Base-by-base conservation (phyloP, 2,329 filamentous ascomycete genomes). In the Scolecobasidium constrictum region DNA sequence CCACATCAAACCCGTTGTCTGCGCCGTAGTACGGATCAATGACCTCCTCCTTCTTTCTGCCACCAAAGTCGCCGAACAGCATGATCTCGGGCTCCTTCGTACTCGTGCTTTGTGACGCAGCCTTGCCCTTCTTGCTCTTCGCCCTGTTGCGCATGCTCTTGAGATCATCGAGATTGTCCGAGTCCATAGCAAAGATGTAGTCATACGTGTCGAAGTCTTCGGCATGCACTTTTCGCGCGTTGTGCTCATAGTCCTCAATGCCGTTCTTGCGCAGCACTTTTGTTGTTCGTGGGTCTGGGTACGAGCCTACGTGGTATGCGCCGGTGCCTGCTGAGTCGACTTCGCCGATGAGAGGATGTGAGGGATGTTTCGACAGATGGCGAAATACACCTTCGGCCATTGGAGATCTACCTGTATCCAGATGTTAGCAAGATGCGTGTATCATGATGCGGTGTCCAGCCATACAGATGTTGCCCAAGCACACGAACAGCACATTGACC, bases 341-440 rank as follows among this genome's bases (percentile, higher is more conserved):
- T 46, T 67, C 67, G 13, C 66, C 67, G 55, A 95, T 77, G 53
- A 72, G 68, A 11, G 65, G 59, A 42, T 69, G 60, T 54, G 77
- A 78, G 18, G 75, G 69, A 37, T 73, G 63, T 46, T 81, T 52
- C 6, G 64, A 74, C 33, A 92, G 66, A 47, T 80, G 75, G 46
- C 78, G 77, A 66, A 98, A 96, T 50, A 94, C 84, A 39, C 85
- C 92, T 68, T 96, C 90, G 36, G 88, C 86, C 92, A 98, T 96
- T 22, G 92, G 85, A 5, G 87, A 94, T 47, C 77, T 75, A 56
- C 75, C 71, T 73, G 26, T n/a, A 19, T 15, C 36, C 11, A 4
- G 19, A 12, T n/a, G 18, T 38, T 13, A 44, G 23, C 16, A 33
- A 7, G 21, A 12, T 23, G 37, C 19, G 9, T 15, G 7, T 21